These are phyloP conservation scores for Brassica rapa DNA, from an alignment of 345 rosid genomes.

Conservation along the genomic window DNA sequence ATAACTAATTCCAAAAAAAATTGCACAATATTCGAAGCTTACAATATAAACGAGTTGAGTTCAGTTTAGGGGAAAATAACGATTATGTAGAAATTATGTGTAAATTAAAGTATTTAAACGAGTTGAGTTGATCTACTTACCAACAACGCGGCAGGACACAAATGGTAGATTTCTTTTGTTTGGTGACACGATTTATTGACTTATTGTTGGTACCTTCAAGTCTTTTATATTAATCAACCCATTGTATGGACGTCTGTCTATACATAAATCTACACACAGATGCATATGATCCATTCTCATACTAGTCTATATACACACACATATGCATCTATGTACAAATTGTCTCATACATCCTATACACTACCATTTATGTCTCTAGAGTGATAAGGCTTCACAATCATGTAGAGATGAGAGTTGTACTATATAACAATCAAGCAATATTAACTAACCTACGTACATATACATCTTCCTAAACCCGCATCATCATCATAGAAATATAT, in stretches of 20 bases:
- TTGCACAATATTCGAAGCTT: not conserved
- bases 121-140: not conserved
- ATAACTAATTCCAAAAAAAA: not conserved
- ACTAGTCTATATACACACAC: not conserved
- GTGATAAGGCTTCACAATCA: not conserved
- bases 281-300: not conserved
- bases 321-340: not conserved
- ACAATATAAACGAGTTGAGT: no score
- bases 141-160: not conserved
- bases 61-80: no score
- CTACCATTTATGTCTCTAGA: not conserved
- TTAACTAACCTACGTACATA: not conserved
- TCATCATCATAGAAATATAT: not conserved
- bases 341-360: not conserved
- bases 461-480: not conserved
- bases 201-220: not conserved
- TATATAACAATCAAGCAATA: not conserved
- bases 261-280: not conserved
- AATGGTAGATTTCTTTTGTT: not conserved
- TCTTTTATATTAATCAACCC: not conserved
- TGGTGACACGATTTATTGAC: not conserved
- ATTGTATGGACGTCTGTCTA: not conserved
- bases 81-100: no score
- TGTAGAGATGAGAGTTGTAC: not conserved
- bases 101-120: not conserved